Base-by-base conservation (phyloP, 1,284 basidiomycete species). In the Sporisorium sorghi region DNA sequence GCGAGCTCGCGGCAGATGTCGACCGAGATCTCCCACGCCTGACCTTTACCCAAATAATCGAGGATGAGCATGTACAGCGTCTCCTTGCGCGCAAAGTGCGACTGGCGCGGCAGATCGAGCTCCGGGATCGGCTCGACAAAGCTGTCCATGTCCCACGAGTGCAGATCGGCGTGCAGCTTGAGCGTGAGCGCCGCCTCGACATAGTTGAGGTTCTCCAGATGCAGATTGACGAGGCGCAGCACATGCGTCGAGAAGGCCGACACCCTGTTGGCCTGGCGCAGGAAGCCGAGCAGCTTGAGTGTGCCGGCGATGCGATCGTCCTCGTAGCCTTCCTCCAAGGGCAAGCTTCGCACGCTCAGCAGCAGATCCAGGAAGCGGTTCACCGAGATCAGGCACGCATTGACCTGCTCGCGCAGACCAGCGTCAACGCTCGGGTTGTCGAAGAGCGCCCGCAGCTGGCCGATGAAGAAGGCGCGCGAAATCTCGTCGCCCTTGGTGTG, bases 241-340 rank as follows among this genome's bases (percentile, higher is more conserved):
- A 82, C 80, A 24, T 82, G 80, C 0, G 76, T 78, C 9, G 80
- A 81, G 57, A 82, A 82, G 12, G 79, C 79, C 21, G 71, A 64
- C 8, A 81, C 79, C 14, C 80, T 69, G 40, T 82, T 80, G 6
- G 80, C 76, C 57, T 81, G 80, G 17, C 79, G 66, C 53, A 82
- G 53, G 71, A 82, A 82, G 43, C 80, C 80, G 19, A 82, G 76
- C 62, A 82, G 56, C 40, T 93, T 90, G 60, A 97, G 88, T 24
- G 93, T 96, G 6, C 93, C 94, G 71, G 94, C 93, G 23, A 96
- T 92, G 24, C 94, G 90, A 82, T 99, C 96, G 82, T 98, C 95
- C 49, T 82, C 80, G 63, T 70, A 82, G 40, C 80, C 80, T 55
- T 79, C 77, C 53, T 79, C 80, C 21, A 77, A 40, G 1, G 80